A percentile compares a stretch with the other conserved stretches of the same genome.
Conservation (phyloP, 2,329 filamentous ascomycete species). For the Arthrobotrys pseudoclavata region DNA sequence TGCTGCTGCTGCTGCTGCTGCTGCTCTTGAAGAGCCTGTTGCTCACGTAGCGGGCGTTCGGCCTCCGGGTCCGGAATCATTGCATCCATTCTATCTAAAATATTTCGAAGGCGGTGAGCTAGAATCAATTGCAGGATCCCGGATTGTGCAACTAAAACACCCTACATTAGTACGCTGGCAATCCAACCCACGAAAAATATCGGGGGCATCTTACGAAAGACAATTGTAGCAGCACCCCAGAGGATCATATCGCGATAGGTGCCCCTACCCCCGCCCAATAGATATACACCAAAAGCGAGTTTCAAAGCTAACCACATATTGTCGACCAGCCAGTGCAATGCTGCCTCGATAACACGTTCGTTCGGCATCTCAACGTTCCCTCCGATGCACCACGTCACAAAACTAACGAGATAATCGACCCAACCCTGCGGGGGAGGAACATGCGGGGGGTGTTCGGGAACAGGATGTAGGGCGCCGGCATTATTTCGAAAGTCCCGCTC, state of each 20-base stretch:
- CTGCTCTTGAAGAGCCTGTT: conserved; percentile 24
- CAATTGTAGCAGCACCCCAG: conserved; percentile 59
- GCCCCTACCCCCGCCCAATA: conserved; percentile 62
- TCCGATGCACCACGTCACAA: conserved; percentile 18
- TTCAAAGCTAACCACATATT: conserved; percentile 62
- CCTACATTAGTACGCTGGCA: not conserved
- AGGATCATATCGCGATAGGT: conserved; percentile 61
- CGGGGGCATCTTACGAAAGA: conserved; percentile 61
- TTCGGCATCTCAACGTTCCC: not conserved
- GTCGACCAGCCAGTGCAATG: conserved; percentile 43
- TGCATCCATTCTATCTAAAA: conserved; percentile 50
- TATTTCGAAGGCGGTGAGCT: not conserved
- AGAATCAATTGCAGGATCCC: conserved; percentile 50
- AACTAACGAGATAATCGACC: conserved; percentile 9
- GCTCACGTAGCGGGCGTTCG: conserved; percentile 26
- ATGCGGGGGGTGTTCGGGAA: not conserved
- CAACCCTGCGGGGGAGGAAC: not conserved
- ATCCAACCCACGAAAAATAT: not conserved
- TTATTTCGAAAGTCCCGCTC: not conserved
- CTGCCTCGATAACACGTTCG: conserved; percentile 11
- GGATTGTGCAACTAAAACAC: conserved; percentile 62
- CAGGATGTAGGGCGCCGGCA: not conserved
- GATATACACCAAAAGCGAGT: conserved; percentile 61
- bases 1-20: conserved; percentile 13
- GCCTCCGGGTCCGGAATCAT: conserved; percentile 32